Conservation (phyloP, 768 basidiomycete genomes). For the Thelephora ganbajun region DNA sequence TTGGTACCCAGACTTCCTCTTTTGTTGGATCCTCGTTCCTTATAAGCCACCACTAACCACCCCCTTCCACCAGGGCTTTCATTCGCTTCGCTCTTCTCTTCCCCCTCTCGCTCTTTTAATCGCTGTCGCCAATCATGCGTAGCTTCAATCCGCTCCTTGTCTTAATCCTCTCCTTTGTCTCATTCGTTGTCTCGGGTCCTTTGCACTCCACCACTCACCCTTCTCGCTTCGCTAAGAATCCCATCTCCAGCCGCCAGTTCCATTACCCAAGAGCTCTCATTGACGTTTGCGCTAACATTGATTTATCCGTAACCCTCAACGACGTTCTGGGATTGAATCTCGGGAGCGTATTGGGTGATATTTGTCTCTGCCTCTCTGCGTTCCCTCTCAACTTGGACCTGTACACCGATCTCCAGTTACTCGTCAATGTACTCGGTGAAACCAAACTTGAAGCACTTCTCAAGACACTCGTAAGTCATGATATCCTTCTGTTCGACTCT, state of each 20-base stretch:
- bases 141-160: background rate
- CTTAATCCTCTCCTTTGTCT: background rate
- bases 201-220: background rate
- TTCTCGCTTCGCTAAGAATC: background rate
- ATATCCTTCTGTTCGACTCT: background rate
- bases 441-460: constrained; percentile 5
- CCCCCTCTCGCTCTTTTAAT: background rate
- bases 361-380: constrained; percentile 26
- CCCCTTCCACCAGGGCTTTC: background rate
- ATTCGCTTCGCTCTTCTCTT: background rate
- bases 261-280: constrained; percentile 6
- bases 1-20: no score
- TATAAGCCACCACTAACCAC: background rate
- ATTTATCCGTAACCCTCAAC: constrained; percentile 3
- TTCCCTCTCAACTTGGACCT: constrained; percentile 7
- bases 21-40: no score
- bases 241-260: constrained; percentile 7
- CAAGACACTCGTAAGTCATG: constrained; percentile 12
- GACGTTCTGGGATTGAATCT: constrained; percentile 3
- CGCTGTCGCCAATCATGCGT: background rate
- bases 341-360: constrained; percentile 2
- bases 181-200: background rate
- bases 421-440: constrained; percentile 7
- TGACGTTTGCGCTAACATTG: constrained; percentile 12
- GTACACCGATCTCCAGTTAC: constrained; percentile 2